Evolutionary conservation across 768 basidiomycete genomes (phyloP), one percentile per base, ranked within the genome.

Genomic region (Hygrophorus russula): DNA sequence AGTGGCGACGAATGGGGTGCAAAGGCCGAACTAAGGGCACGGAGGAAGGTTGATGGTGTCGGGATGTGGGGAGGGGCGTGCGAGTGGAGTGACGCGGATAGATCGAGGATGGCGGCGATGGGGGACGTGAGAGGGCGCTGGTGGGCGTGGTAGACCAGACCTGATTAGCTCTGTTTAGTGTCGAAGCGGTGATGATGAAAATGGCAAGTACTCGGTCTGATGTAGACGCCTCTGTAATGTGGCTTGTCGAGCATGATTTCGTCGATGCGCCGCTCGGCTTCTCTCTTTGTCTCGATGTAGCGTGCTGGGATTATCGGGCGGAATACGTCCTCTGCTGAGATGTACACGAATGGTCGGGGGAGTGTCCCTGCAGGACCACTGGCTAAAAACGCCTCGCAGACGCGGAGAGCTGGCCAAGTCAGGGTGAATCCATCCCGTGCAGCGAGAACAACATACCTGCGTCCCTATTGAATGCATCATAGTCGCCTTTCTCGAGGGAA

Each of bases 141-240:
- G 61, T 96, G 91, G 7, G 94, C 85, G 57, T 98, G 94, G 63
- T 98, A 98, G 52, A 99, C 90, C 42, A 99, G 69, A 50, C 93
- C 96, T 91, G 58, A 9, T 13, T 12, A 46, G 15, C 27, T 31
- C n/a, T 37, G 38, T 31, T 38, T 32, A 38, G 36, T 45, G 48
- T 48, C 20, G 47, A 45, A 43, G 43, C 46, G 42, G 42, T 20
- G 42, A 41, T 33, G 36, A 45, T 28, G 38, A 12, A 28, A 45
- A 34, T 36, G 37, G 34, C 18, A 65, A 85, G 54, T 59, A 97
- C 94, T 88, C 29, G 96, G 94, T 46, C 96, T 73, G 50, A 98
- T 72, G 61, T 85, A 87, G 13, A 94, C 77, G 7, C 76, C 81
- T 45, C 85, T 71, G 56, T 78, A 77, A 30, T 60, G 54, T 14